Evolutionary conservation across 1,284 basidiomycete species (phyloP), one percentile per base, ranked within the genome.

Genomic region (Salmacisia buchloeana): DNA sequence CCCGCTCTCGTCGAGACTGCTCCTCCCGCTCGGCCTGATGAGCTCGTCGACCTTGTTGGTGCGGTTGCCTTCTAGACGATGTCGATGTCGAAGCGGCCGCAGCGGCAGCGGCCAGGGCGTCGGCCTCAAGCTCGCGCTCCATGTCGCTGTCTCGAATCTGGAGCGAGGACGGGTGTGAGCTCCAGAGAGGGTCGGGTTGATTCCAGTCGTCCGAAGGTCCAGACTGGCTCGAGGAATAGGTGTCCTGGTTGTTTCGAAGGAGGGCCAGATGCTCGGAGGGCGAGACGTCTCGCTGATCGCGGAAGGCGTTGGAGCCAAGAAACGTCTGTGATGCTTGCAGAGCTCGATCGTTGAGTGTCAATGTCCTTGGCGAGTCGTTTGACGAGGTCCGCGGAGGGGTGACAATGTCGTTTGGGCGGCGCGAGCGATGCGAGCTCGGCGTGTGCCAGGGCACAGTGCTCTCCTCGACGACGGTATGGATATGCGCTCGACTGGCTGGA

Each of bases 141-240:
- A 54, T 54, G 21, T 54, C 49, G 49, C 31, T 33, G 15, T 54
- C 49, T 29, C 27, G 49, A n/a, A 54, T 54, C 29, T 54, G 49
- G 6, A 15, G 9, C 9, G 49, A 18, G 10, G 49, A 25, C 18
- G 49, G 27, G 23, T 54, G 29, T 18, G 49, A 9, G 27, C 29
- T 54, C 49, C 49, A 54, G 27, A 54, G 27, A 18, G 49, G 49
- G 7, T 27, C 27, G n/a, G 49, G 49, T 12, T 54, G 49, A 29
- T 13, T 54, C 49, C 49, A 54, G 49, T 54, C 49, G 18, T 54
- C 49, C 9, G 29, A 31, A 15, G 49, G 49, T 29, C 49, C 49
- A 12, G 49, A 29, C 15, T 54, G 31, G 21, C 25, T 31, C 9
- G 29, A 54, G 31, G 7, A 7, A 7, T 15, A 27, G 15, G 27